Evolutionary conservation across 2,329 filamentous ascomycete species (phyloP).

Genomic region (Colletotrichum caudatum): DNA sequence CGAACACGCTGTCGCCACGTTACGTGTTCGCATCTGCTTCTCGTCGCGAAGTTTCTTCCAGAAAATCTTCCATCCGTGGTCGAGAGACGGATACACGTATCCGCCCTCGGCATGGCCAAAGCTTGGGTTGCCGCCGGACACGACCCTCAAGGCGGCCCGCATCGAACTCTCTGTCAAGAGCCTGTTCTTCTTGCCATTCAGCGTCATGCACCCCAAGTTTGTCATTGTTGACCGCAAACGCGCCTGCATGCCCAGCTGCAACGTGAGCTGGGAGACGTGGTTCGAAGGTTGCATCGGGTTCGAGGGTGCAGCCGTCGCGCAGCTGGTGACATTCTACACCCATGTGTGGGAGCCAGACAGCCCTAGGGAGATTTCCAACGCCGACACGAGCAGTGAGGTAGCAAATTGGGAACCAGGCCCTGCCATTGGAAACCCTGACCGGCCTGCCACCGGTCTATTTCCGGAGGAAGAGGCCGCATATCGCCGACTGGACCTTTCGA

Average conservation of each 20-base stretch:
- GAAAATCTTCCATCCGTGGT: conserved; percentile 80
- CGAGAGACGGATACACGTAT: conserved; percentile 71
- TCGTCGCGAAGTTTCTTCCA: conserved; percentile 80
- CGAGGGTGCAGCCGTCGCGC: conserved; percentile 69
- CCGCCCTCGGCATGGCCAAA: conserved; percentile 68
- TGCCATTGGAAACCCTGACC: conserved; percentile 8
- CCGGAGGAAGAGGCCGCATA: conserved; percentile 33
- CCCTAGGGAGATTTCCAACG: conserved; percentile 15
- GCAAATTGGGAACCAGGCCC: conserved; percentile 1
- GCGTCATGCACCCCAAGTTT: conserved; percentile 91
- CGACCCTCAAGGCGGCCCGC: conserved; percentile 64
- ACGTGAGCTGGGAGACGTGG: conserved; percentile 90
- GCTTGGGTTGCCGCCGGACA: conserved; percentile 72
- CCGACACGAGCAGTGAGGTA: conserved; percentile 2
- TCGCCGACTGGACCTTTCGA: conserved; percentile 37
- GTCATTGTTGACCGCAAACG: conserved; percentile 76
- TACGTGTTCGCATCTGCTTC: conserved; percentile 79
- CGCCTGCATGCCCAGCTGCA: conserved; percentile 82
- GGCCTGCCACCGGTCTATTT: neutral
- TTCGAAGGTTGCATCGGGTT: conserved; percentile 82
- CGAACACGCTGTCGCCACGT: conserved; percentile 43
- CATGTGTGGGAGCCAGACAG: conserved; percentile 69
- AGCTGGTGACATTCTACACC: conserved; percentile 75
- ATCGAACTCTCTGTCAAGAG: conserved; percentile 80
- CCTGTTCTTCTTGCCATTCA: conserved; percentile 82